Base-by-base conservation (phyloP, 2,329 filamentous ascomycete species). In the Arthrobotrys sphaeroides region DNA sequence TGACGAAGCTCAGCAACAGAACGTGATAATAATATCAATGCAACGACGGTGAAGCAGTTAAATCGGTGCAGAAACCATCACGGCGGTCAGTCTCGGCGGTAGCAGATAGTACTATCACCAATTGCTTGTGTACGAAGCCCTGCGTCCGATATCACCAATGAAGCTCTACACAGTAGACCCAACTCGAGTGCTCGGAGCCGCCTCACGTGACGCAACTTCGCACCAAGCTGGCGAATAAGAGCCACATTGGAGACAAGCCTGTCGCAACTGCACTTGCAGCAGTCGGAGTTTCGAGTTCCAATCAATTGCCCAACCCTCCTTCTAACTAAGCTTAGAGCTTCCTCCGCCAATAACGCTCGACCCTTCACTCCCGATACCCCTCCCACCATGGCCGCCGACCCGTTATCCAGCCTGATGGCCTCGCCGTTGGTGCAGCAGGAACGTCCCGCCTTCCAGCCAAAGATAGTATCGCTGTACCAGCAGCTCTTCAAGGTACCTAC, bases 371-470 rank as follows among this genome's bases (percentile, higher is more conserved):
- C n/a, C 66, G 45, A 53, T 33, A 62, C 38, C 66, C 22, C 57
- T 62, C n/a, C n/a, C 59, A 55, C 45, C 43, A 73, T 67, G 62
- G 61, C 69, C n/a, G 47, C 51, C 45, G 69, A 73, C 45, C 62
- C 61, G 10, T 42, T 45, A 13, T 24, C 43, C 62, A 62, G 70
- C 53, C 45, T 55, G 62, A 61, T 74, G 45, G 62, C 90, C 80
- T 98, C 94, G 82, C 95, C 95, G 78, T 88, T 99, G 82, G 97
- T 94, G 69, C 93, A 96, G 84, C 93, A 97, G 86, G 89, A 89
- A 83, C 89, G 93, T 80, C 95, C 94, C 65, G 91, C 96, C 83
- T 97, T 99, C 82, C 91, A 96, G 83, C 94, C 92, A 65, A 99
- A 99, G 85, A 92, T 99, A 79, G 91, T 96, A 75, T 87, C 91